Base-by-base conservation (phyloP, 2,329 filamentous ascomycete genomes). In the Cladophialophora psammophila region DNA sequence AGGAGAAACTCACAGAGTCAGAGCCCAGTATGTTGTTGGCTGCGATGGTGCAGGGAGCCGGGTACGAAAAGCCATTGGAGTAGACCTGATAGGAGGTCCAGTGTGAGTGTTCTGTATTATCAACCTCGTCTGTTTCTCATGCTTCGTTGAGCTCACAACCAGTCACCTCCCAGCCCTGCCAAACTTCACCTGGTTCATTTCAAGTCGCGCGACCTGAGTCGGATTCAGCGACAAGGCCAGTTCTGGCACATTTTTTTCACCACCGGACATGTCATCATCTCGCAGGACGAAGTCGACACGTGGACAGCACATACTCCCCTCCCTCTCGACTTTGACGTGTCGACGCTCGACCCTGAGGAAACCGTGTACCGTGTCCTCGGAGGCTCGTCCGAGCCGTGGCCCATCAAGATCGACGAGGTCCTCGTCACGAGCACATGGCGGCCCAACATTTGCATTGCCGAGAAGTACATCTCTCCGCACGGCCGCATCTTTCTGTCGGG, bases 161-260 rank as follows among this genome's bases (percentile, higher is more conserved):
- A 5, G 1, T 26, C 26, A 68, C 54, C 34, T 4, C 18, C 31
- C 31, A 73, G 73, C 0, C 74, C 74, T 9, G 63, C 40, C 3
- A 66, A 55, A 10, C 70, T 74, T 50, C 69, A 71, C 53, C 70
- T 78, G 8, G 69, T 78, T 2, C 76, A 78, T 56, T 77, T 78
- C 66, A 74, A 73, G 60, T 78, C 76, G 4, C 63, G 63, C 34
- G 72, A 77, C 50, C 72, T 78, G 6, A 67, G 71, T 3, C 54
- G 65, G 2, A 50, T 73, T 1, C 74, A 72, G 26, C 61, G 63
- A 26, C 72, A 74, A 31, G 74, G 75, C 15, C 72, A 72, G 13
- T 77, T 76, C 60, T 78, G 76, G 76, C 76, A 77, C 59, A 72
- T 73, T n/a, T 78, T 77, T 64, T 71, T 72, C 57, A 66, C 66